Evolutionary conservation across 1,284 basidiomycete genomes (phyloP), one percentile per base, ranked within the genome.

Genomic region (Leccinum griseonigrum): DNA sequence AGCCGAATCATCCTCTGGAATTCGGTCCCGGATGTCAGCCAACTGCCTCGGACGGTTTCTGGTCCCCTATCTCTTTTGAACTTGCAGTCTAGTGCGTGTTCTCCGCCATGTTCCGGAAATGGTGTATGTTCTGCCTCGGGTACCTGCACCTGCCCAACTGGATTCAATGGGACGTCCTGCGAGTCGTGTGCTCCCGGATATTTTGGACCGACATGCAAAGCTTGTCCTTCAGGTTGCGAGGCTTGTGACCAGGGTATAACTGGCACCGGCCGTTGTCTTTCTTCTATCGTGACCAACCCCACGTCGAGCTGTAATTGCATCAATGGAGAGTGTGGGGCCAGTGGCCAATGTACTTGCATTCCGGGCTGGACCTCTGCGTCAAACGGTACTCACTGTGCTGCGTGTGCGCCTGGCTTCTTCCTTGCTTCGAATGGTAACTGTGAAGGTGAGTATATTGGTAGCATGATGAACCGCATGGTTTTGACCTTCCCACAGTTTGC

Each of bases 241-340:
- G 76, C 80, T 14, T 94, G 92, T 70, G 88, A 92, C 66, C 85
- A 91, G 31, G 92, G 92, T 7, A 86, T 90, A 50, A 82, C 85
- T 0, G 91, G 92, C 0, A 82, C 83, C 0, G 92, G 92, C 0
- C 77, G 78, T 57, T 94, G 92, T 71, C 79, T 91, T 61, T 73
- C 76, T 11, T 72, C 83, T 3, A 71, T 76, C 6, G 77, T 85
- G 34, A 69, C 72, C 51, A 85, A 85, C 64, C 77, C 81, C 3
- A 83, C 88, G 0, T 79, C 84, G 56, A 82, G 79, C 4, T 94
- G 92, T 74, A 88, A 90, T 67, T 94, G 92, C 69, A 64, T 87
- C 56, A 94, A 94, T 66, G 92, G 92, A 1, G 73, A 84, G 56
- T 94, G 92, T 71, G 81, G 80, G 0, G 69, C 80, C 1, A 82